Conservation (phyloP, 768 basidiomycete species). For the Psilocybe azurescens region DNA sequence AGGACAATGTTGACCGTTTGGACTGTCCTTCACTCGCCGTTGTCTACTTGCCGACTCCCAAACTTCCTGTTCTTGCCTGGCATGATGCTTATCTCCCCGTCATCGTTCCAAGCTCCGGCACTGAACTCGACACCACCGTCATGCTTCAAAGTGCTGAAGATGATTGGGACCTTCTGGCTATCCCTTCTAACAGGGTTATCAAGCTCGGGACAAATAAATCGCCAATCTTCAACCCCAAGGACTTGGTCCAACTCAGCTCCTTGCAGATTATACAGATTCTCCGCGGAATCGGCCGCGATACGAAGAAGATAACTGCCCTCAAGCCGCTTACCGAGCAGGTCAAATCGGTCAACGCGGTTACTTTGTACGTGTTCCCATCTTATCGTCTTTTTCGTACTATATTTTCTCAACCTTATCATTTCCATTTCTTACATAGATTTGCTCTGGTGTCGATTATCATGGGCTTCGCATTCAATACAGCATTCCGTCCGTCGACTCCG, state of each 20-base stretch:
- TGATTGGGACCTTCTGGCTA: constrained; percentile 47
- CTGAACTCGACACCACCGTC: constrained; percentile 27
- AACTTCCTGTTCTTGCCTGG: constrained; percentile 39
- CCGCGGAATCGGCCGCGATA: constrained; percentile 44
- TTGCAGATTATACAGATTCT: constrained; percentile 49
- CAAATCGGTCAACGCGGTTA: constrained; percentile 62
- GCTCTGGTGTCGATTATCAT: constrained; percentile 74
- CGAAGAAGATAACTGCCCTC: constrained; percentile 38
- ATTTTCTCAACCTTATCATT: constrained; percentile 14
- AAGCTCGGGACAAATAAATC: constrained; percentile 40
- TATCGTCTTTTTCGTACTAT: background rate
- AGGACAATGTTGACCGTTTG: constrained; percentile 33
- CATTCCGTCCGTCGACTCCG: constrained; percentile 44
- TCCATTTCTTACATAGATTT: constrained; percentile 48
- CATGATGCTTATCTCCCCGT: constrained; percentile 66
- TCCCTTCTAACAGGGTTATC: constrained; percentile 46
- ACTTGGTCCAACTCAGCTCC: constrained; percentile 47
- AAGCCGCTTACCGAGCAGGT: constrained; percentile 47
- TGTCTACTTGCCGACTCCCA: constrained; percentile 63
- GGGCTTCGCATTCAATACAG: constrained; percentile 59
- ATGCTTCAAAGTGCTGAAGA: constrained; percentile 40
- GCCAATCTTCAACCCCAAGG: constrained; percentile 51
- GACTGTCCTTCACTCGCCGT: constrained; percentile 67
- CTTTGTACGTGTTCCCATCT: constrained; percentile 55
- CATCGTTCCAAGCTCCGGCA: constrained; percentile 36